Evolutionary conservation across 768 basidiomycete species (phyloP).

Genomic region (Mycena amicta): DNA sequence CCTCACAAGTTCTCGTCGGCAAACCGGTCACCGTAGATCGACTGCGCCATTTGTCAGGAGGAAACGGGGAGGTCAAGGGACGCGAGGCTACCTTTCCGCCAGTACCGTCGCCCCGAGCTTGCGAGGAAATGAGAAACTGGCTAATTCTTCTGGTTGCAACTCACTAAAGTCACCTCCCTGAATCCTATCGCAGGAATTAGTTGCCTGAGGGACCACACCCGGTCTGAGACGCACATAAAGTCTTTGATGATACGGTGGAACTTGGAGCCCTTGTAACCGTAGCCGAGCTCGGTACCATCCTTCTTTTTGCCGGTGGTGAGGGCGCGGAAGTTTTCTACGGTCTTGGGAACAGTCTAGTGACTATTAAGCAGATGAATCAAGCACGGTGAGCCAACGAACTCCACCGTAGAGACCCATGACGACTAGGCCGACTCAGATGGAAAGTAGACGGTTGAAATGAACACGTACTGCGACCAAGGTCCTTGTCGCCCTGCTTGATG

Average conservation of each 20-base stretch:
- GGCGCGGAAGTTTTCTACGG: constrained; percentile 96
- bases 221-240: constrained; percentile 67
- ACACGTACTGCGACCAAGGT: constrained; percentile 74
- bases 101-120: constrained; percentile 85
- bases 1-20: constrained; percentile 96
- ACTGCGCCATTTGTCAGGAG: constrained; percentile 41
- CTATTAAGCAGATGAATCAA: neutral
- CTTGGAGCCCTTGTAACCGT: constrained; percentile 91
- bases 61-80: neutral
- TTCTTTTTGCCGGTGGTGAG: constrained; percentile 82
- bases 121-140: neutral
- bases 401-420: constrained; percentile 90
- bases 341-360: constrained; percentile 87
- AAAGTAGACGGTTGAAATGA: constrained; percentile 5
- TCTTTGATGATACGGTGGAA: constrained; percentile 97
- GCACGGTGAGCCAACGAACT: constrained; percentile 42
- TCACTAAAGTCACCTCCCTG: constrained; percentile 98
- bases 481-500: constrained; percentile 87
- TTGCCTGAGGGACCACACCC: neutral
- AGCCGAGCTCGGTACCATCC: constrained; percentile 77
- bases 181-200: constrained; percentile 59
- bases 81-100: constrained; percentile 86
- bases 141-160: constrained; percentile 31
- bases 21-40: constrained; percentile 90
- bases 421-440: no score